Evolutionary conservation across 164 flowering plant species (phyloP).

Genomic region (Annona squamosa): DNA sequence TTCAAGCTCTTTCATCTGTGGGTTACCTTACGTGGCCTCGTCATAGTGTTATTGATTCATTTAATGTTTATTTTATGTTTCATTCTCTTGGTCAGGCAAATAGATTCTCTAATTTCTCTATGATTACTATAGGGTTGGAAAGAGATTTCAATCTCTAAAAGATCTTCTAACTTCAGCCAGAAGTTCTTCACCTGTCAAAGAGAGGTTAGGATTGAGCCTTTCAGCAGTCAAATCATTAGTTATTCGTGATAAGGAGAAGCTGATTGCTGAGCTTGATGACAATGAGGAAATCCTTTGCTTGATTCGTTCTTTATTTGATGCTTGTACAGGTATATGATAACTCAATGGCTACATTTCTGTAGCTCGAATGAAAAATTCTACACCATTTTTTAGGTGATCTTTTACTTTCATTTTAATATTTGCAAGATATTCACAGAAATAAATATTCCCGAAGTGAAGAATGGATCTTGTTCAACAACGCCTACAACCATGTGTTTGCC

Average conservation of each 20-base stretch:
- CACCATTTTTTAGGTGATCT: constrained; percentile 41
- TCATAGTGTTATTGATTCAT: too few species aligned
- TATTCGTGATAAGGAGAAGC: constrained; percentile 75
- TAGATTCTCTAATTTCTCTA: neutral
- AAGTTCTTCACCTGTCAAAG: constrained; percentile 72
- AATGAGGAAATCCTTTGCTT: constrained; percentile 48
- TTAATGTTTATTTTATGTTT: too few species aligned
- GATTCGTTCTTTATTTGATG: constrained; percentile 44
- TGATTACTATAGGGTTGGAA: constrained; percentile 44
- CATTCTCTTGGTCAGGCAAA: too few species aligned
- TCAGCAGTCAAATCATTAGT: constrained; percentile 81
- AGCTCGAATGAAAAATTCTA: constrained; percentile 8
- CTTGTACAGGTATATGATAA: constrained; percentile 44
- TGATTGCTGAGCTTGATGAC: constrained; percentile 35
- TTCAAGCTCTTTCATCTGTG: too few species aligned
- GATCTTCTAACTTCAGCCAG: constrained; percentile 55
- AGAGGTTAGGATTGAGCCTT: constrained; percentile 67
- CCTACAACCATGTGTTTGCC: constrained; percentile 31
- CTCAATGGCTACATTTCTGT: neutral
- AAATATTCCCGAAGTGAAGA: constrained; percentile 37
- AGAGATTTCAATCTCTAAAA: constrained; percentile 55
- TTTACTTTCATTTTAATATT: constrained; percentile 63
- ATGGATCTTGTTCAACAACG: constrained; percentile 27
- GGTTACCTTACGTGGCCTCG: too few species aligned
- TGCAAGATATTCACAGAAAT: constrained; percentile 90